Evolutionary conservation across 306 rosid genomes (phyloP).

Genomic region (Cucurbita pepo): DNA sequence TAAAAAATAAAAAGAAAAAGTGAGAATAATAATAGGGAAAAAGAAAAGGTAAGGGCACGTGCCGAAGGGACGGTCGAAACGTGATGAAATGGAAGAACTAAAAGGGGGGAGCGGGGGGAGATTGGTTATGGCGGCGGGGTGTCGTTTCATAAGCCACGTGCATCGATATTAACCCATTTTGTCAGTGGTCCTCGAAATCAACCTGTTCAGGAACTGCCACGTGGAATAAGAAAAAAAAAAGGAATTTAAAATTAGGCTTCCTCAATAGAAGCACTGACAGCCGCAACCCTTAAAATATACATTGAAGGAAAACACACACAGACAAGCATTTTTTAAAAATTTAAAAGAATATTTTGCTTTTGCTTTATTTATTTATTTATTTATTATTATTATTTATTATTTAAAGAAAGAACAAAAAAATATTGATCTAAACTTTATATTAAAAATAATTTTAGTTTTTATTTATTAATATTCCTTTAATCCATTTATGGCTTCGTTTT

Average conservation of each 20-base stretch:
- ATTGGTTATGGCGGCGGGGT: constrained; percentile 84
- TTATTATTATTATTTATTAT: too few species aligned
- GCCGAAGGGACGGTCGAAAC: constrained; percentile 26
- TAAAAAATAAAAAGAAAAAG: too few species aligned
- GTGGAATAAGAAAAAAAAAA: neutral
- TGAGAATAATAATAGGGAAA: neutral
- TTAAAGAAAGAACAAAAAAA: too few species aligned
- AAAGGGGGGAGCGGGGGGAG: constrained; percentile 5
- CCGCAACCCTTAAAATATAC: constrained; percentile 38
- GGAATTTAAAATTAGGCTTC: constrained; percentile 4
- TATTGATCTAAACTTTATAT: neutral
- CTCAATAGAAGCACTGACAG: constrained; percentile 31
- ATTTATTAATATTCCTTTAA: too few species aligned
- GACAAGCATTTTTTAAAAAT: neutral
- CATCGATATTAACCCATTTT: constrained; percentile 21
- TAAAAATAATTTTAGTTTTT: too few species aligned
- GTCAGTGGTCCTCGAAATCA: constrained; percentile 30
- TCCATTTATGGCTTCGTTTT: neutral
- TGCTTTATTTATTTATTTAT: too few species aligned
- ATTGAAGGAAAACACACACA: neutral
- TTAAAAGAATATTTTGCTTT: too few species aligned
- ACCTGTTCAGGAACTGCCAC: constrained; percentile 33
- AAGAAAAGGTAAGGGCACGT: constrained; percentile 16
- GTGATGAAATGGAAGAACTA: constrained; percentile 33
- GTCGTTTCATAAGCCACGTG: constrained; percentile 59